These are phyloP conservation scores for Paraglomus occultum DNA, from an alignment of 192 early-diverging fungal species.

Conservation along the genomic window DNA sequence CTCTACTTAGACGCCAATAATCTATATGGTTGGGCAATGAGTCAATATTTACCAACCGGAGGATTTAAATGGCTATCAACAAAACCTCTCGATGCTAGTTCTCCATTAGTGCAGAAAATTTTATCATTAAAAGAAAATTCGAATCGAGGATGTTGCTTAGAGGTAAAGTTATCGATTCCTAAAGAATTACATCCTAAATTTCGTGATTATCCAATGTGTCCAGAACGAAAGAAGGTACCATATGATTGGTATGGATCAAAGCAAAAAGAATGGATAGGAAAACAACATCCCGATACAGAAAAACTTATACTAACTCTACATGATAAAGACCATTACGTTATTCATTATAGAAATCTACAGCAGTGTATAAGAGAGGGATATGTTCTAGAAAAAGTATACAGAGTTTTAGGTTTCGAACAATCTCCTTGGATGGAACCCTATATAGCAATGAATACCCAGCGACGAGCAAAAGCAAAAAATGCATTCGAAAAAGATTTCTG, in stretches of 20 bases:
- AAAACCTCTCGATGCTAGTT: background rate
- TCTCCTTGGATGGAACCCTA: background rate
- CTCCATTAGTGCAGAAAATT: conserved; percentile 16
- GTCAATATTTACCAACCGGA: conserved; percentile 13
- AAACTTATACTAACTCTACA: conserved; percentile 13
- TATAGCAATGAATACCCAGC: conserved; percentile 12
- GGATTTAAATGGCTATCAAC: conserved; percentile 6
- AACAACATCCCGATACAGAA: conserved; percentile 8
- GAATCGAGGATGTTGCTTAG: conserved; percentile 18
- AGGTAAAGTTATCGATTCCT: conserved; percentile 20
- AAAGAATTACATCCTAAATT: conserved; percentile 15
- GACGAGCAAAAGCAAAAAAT: conserved; percentile 25
- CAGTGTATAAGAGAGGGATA: conserved; percentile 2
- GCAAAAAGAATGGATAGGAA: conserved; percentile 4
- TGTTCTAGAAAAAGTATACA: conserved; percentile 16
- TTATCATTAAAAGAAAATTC: conserved; percentile 3
- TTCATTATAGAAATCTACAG: conserved; percentile 19
- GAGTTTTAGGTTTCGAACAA: conserved; percentile 14
- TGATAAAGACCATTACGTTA: conserved; percentile 8
- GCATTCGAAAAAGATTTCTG: conserved; percentile 22
- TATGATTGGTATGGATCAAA: conserved; percentile 5
- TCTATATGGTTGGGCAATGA: conserved; percentile 20
- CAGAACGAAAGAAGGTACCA: conserved; percentile 13
- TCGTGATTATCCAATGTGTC: conserved; percentile 9
- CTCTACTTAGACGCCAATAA: background rate